Base-by-base conservation (phyloP, 805 yeast genomes). In the Kuraishia cidri region DNA sequence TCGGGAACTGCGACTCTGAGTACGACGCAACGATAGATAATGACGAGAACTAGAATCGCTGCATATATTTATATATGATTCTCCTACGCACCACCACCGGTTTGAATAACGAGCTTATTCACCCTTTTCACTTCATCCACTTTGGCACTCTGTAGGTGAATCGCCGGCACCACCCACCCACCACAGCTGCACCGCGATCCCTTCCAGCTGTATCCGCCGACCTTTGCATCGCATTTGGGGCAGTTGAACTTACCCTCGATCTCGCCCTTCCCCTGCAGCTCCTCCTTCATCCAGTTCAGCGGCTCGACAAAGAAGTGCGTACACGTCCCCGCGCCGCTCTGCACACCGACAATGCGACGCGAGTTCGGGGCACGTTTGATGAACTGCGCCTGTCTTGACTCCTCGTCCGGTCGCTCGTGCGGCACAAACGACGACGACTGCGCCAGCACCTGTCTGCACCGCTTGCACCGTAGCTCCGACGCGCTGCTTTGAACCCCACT, bases 171-270 rank as follows among this genome's bases (percentile, higher is more conserved):
- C 66, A 90, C 79, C 98, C 98, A 92, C 45, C 74, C 75, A 3
- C 97, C 97, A 55, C 98, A 92, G 37, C 92, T 75, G 54, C 98
- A 92, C 45, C 94, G 63, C 2, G 90, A 75, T 0, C 98, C 98
- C 47, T 79, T 83, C 98, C 98, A 92, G 40, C 79, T 75, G 52
- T 87, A 92, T 0, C 85, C 87, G 10, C 98, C 98, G 2, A 92
- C 73, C 58, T 90, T 92, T 11, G 82, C 65, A 4, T 63, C 62
- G 60, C 98, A 92, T 47, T 79, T 80, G 2, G 92, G 92, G 54
- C 98, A 92, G 8, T 59, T 53, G 28, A 92, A 75, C 47, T 81
- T 84, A 2, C 98, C 98, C 52, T 90, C 97, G 6, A 92, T 46
- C 32, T 76, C 81, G 23, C 84, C 84, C 43, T 70, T 67, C 10